Percentiles rank a stretch among this genome's conserved stretches.
phyloP scores from a whole-genome alignment of 116 monocot genomes.

The Phalaenopsis hybrid region DNA sequence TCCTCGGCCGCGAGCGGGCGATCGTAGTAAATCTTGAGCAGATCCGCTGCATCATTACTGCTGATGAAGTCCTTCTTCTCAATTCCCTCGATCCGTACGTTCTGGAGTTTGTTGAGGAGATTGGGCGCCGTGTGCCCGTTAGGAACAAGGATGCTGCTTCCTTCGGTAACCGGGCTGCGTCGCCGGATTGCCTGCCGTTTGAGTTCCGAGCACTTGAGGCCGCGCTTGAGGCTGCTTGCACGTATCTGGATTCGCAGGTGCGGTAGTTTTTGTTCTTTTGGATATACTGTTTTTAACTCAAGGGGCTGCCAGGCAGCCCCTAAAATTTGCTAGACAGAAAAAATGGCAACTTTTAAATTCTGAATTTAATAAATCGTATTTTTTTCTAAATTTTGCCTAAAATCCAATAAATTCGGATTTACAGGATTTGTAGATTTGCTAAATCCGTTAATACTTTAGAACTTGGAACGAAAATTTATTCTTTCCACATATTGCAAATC shows the following conservation, averaged over 20 bases:
- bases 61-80: conserved; percentile 33
- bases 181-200: conserved; percentile 35
- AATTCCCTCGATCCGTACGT: conserved; percentile 18
- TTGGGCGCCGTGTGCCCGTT: conserved; percentile 20
- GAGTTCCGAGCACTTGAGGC: conserved; percentile 39
- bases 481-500: background rate
- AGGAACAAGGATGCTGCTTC: background rate
- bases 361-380: no score
- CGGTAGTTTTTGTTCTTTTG: background rate
- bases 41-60: conserved; percentile 43
- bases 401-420: no score
- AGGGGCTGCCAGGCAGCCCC: no score
- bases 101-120: conserved; percentile 26
- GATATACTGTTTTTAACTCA: background rate
- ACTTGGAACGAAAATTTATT: background rate
- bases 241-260: conserved; percentile 39
- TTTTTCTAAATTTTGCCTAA: no score
- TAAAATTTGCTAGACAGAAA: no score
- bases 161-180: background rate
- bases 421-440: no score
- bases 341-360: no score
- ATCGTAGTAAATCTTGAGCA: conserved; percentile 44
- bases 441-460: no score
- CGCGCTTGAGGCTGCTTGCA: conserved; percentile 34
- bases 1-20: conserved; percentile 43